phyloP scores from a whole-genome alignment of 1,139 yeast species.

The Yamadazyma conglobata region DNA sequence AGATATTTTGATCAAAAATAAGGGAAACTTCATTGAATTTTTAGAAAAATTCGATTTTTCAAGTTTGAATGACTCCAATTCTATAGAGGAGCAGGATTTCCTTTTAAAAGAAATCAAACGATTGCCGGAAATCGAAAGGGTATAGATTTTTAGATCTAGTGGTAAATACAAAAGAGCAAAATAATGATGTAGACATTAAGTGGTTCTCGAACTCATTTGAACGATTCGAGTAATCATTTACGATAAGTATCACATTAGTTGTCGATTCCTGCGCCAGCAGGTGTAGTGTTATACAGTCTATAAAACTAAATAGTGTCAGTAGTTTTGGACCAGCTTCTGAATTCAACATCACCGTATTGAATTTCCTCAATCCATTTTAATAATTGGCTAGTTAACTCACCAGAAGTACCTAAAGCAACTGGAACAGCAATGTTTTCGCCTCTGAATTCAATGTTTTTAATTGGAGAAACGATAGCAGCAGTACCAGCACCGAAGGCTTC shows the following conservation, averaged over 20 bases:
- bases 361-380: constrained; percentile 83
- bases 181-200: too few relatives aligned
- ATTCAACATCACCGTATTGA: constrained; percentile 81
- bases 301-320: too few relatives aligned
- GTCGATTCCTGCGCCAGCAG: too few relatives aligned
- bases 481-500: constrained; percentile 98
- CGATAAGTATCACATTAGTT: too few relatives aligned
- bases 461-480: constrained; percentile 95
- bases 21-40: constrained; percentile 69
- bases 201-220: too few relatives aligned
- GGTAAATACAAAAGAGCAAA: background rate
- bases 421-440: constrained; percentile 75
- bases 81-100: constrained; percentile 78
- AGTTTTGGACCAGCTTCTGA: constrained; percentile 59
- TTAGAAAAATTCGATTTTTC: constrained; percentile 63
- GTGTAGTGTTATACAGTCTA: too few relatives aligned
- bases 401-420: constrained; percentile 74
- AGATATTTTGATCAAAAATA: constrained; percentile 80
- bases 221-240: too few relatives aligned
- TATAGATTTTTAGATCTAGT: too few relatives aligned
- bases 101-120: constrained; percentile 71
- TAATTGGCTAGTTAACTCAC: constrained; percentile 71
- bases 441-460: constrained; percentile 78
- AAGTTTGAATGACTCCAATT: constrained; percentile 62
- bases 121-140: constrained; percentile 47